A percentile compares a stretch with the other conserved stretches of the same genome.
Conservation (phyloP, 1,284 basidiomycete genomes). For the Naganishia cerealis region DNA sequence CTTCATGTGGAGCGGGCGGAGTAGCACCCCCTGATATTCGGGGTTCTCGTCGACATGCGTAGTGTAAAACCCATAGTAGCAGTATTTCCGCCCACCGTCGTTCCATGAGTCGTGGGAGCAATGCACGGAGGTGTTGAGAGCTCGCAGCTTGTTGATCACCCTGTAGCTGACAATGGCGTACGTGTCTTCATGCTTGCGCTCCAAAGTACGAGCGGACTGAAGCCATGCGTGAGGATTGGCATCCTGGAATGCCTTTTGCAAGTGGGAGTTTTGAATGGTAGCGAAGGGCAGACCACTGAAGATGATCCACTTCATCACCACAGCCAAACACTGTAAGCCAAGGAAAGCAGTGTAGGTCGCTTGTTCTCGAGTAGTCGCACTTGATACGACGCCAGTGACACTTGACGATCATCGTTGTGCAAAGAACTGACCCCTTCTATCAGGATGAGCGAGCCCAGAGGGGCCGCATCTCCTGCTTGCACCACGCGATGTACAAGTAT, state of each 20-base stretch:
- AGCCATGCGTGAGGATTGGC: neutral
- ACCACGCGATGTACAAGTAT: neutral
- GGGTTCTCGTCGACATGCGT: neutral
- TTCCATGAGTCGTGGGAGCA: conserved; percentile 9
- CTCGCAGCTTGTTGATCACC: neutral
- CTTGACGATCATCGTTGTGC: neutral
- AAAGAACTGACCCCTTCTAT: neutral
- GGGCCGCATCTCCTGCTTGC: neutral
- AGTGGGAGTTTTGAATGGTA: neutral
- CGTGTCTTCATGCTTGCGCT: neutral
- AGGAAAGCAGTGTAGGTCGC: neutral
- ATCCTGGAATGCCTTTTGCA: neutral
- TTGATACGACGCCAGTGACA: neutral
- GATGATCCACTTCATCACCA: conserved; percentile 7
- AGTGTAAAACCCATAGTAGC: conserved; percentile 4
- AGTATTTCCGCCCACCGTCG: neutral
- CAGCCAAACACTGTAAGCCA: neutral
- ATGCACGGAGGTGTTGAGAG: neutral
- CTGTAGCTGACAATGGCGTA: neutral
- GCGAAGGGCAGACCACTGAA: conserved; percentile 6
- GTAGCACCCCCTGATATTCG: neutral
- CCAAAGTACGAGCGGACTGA: neutral
- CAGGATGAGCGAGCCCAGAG: neutral
- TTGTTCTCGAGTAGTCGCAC: neutral
- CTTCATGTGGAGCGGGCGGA: neutral